These are phyloP conservation scores for Mortierella sp. DNA, from an alignment of 371 early-diverging fungal species.

Conservation along the genomic window DNA sequence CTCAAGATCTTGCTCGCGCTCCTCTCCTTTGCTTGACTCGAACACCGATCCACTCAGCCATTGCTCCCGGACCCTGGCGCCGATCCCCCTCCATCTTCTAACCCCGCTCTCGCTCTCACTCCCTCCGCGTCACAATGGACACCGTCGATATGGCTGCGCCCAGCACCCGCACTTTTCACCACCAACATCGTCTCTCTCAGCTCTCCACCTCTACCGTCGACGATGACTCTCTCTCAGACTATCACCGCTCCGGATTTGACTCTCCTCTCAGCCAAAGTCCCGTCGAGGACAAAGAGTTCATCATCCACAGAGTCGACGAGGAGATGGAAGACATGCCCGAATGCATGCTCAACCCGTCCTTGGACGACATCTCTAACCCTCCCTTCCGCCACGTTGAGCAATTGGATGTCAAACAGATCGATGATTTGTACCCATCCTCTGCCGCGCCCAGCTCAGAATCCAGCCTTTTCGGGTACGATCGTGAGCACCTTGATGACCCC, in stretches of 20 bases:
- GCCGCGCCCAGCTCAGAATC: no score
- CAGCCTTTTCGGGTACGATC: constrained; percentile 20
- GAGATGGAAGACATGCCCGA: neutral
- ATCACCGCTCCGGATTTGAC: constrained; percentile 28
- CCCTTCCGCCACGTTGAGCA: constrained; percentile 7
- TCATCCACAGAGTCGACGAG: neutral
- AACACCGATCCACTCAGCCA: no score
- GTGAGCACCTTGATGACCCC: constrained; percentile 41
- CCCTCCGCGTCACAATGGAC: neutral
- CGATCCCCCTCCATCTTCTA: constrained; percentile 2
- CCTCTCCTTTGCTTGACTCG: no score
- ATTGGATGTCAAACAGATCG: constrained; percentile 5
- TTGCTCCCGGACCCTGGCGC: neutral
- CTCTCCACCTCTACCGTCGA: constrained; percentile 35
- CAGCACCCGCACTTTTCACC: constrained; percentile 6
- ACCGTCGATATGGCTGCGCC: constrained; percentile 17
- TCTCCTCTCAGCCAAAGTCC: constrained; percentile 18
- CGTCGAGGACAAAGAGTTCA: neutral
- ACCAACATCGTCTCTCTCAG: constrained; percentile 18
- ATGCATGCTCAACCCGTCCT: no score
- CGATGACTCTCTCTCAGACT: constrained; percentile 34
- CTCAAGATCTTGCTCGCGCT: no score
- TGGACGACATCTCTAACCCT: neutral
- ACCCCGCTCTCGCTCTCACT: neutral
- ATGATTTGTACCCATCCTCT: no score